These are phyloP conservation scores for Triticum timopheevii DNA, from an alignment of 176 grass and related monocot genomes.

Conservation along the genomic window DNA sequence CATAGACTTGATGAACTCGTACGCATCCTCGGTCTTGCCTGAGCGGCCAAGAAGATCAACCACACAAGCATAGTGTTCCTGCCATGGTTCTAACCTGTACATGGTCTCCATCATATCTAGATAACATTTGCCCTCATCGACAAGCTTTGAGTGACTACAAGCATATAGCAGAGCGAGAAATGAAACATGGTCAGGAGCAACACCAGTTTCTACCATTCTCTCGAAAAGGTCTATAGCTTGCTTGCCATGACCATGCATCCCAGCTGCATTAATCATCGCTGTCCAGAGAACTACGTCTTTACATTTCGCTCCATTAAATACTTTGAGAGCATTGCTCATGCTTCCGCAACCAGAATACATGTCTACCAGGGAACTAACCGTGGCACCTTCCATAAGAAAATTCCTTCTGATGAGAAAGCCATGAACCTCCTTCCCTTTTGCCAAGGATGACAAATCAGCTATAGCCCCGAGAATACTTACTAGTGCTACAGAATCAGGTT, in stretches of 20 bases:
- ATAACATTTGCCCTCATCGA: slow-evolving; percentile 60
- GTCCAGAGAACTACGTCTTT: slow-evolving; percentile 84
- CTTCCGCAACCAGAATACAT: slow-evolving; percentile 89
- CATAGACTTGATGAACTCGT: slow-evolving; percentile 71
- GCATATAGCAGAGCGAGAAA: slow-evolving; percentile 80
- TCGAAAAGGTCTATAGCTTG: slow-evolving; percentile 63
- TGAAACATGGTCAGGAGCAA: slow-evolving; percentile 71
- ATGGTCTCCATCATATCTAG: slow-evolving; percentile 61
- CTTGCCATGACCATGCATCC: slow-evolving; percentile 77
- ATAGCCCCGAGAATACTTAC: slow-evolving; percentile 58
- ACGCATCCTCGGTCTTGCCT: slow-evolving; percentile 62
- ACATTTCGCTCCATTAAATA: slow-evolving; percentile 40
- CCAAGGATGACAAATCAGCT: slow-evolving; percentile 56
- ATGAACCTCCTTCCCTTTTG: slow-evolving; percentile 89
- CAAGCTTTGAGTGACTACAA: slow-evolving; percentile 79
- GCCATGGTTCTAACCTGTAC: slow-evolving; percentile 71
- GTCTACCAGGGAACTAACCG: slow-evolving; percentile 66
- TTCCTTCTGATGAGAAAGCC: slow-evolving; percentile 68
- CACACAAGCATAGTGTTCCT: slow-evolving; percentile 71
- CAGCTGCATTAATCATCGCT: slow-evolving; percentile 68
- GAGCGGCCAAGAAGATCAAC: slow-evolving; percentile 87
- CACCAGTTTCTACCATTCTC: slow-evolving; percentile 49
- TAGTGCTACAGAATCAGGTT: slow-evolving; percentile 73
- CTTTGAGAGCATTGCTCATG: slow-evolving; percentile 45
- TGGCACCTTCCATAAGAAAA: slow-evolving; percentile 41